A percentile compares a stretch with the other conserved stretches of the same genome.
Evolutionary conservation across 257 asterid species (phyloP).

Genomic region (Avicennia marina): DNA sequence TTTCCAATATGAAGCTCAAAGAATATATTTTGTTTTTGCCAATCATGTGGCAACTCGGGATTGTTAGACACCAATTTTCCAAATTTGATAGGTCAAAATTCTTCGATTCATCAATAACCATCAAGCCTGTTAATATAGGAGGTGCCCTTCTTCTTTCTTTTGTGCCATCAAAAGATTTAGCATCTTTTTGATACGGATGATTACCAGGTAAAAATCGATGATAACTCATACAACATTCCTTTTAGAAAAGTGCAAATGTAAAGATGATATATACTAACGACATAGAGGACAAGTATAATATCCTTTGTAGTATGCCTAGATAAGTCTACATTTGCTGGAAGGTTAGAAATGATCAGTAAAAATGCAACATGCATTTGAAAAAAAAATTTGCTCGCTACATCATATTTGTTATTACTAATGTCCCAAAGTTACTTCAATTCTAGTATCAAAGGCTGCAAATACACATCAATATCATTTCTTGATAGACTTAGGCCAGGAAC

Average conservation of each 20-base stretch:
- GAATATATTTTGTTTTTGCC: not conserved
- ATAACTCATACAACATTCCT: conserved; percentile 5
- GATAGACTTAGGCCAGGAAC: not conserved
- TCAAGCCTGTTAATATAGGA: not conserved
- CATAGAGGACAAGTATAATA: too few species aligned
- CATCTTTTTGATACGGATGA: conserved; percentile 8
- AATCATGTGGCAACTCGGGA: not conserved
- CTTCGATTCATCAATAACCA: not conserved
- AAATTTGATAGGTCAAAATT: not conserved
- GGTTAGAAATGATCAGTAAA: conserved; percentile 13
- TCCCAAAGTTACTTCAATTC: conserved; percentile 17
- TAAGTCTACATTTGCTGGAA: conserved; percentile 6
- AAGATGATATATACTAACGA: too few species aligned
- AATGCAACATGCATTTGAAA: conserved; percentile 11
- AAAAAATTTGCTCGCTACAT: conserved; percentile 4
- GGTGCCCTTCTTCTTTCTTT: not conserved
- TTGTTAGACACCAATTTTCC: not conserved
- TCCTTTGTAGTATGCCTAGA: conserved; percentile 14
- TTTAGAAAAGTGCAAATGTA: too few species aligned
- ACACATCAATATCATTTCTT: conserved; percentile 9
- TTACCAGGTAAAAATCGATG: not conserved
- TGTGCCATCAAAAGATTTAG: conserved; percentile 13
- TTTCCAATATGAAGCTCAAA: not conserved
- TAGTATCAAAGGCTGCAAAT: conserved; percentile 4
- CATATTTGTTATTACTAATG: too few species aligned